These are phyloP conservation scores for Gentiana straminea DNA, from an alignment of 257 asterid species.

Conservation along the genomic window DNA sequence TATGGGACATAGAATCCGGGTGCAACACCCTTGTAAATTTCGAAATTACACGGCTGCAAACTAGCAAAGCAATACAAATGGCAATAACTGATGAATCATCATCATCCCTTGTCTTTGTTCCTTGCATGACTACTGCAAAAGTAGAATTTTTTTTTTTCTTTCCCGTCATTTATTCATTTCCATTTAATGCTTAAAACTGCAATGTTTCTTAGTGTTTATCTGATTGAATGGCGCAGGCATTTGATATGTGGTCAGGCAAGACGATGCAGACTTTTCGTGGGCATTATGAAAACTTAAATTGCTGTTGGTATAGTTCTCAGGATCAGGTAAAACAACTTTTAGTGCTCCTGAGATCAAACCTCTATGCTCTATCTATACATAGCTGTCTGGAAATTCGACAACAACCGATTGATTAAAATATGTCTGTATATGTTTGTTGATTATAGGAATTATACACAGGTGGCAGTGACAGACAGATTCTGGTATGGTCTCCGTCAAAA, in stretches of 20 bases:
- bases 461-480: constrained; percentile 74
- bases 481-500: constrained; percentile 81
- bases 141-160: constrained; percentile 18
- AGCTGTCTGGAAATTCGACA: too few relatives aligned
- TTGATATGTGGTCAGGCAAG: constrained; percentile 91
- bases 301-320: constrained; percentile 72
- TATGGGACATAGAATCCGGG: constrained; percentile 96
- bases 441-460: constrained; percentile 77
- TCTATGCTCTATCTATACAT: too few relatives aligned
- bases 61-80: constrained; percentile 70
- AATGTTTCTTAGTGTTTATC: not conserved
- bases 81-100: constrained; percentile 64
- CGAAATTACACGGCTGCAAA: constrained; percentile 72
- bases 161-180: not conserved
- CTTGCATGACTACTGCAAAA: constrained; percentile 77
- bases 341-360: not conserved
- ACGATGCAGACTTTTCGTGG: constrained; percentile 56
- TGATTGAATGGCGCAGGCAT: constrained; percentile 41
- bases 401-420: too few relatives aligned
- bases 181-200: not conserved
- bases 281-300: constrained; percentile 80
- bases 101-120: constrained; percentile 67
- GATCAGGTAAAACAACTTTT: constrained; percentile 56
- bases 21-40: constrained; percentile 90
- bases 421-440: not conserved